Base-by-base conservation (phyloP, 768 basidiomycete genomes). In the Russula earlei region DNA sequence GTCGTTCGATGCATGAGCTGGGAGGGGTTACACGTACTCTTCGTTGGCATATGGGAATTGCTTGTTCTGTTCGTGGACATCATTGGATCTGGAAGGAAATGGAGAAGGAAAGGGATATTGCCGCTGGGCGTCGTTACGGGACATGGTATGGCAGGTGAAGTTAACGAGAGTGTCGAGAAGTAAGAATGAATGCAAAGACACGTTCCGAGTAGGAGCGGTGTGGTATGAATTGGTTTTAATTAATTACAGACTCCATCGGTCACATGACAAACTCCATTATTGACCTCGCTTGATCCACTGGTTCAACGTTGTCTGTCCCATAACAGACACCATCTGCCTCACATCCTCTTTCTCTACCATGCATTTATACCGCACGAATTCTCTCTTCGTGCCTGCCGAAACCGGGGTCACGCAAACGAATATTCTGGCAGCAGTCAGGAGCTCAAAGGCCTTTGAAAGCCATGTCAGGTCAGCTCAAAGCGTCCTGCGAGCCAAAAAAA, bases 361-460 rank as follows among this genome's bases (percentile, higher is more conserved):
- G 62, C 82, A 89, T 22, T 85, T 77, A 66, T 91, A 85, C 60
- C 83, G 85, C 38, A 82, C 71, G 64, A 92, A 97, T 61, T 85
- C 85, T 54, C 79, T 82, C 6, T 80, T 74, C 10, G 80, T 67
- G 25, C 69, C 77, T 3, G 74, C 58, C 0, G 82, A 76, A 15
- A 78, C 67, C 1, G 79, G 73, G 2, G 72, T 74, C 3, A 75
- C 71, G 17, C 77, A 68, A 19, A 77, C 67, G 60, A 95, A 85
- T 46, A 89, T 73, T 19, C 71, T 76, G 1, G 75, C 69, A 0
- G 72, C 68, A 14, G 83, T 68, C 37, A 97, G 75, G 15, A 75
- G 71, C 64, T 94, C 87, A 64, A 89, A 96, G 10, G 84, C 84
- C 93, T 96, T 24, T 36, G 48, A 22, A 55, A n/a, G n/a, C n/a